Evolutionary conservation across 2,329 filamentous ascomycete genomes (phyloP).

Genomic region (Sporothrix mexicana): DNA sequence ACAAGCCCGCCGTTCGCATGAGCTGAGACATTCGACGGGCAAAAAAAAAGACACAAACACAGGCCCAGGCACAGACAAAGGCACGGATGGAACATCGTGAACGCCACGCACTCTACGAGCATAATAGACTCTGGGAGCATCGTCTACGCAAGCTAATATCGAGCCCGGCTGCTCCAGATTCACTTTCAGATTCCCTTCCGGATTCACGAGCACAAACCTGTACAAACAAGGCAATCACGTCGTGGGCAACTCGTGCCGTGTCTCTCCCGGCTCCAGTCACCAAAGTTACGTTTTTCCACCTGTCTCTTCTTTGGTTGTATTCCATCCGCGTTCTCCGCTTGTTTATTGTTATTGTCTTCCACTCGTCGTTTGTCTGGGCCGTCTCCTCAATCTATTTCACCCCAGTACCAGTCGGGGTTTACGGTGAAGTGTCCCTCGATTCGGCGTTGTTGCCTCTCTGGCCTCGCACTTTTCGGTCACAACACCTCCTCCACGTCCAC

Average conservation of each 20-base stretch:
- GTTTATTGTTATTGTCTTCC: too few relatives aligned
- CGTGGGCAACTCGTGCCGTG: neutral
- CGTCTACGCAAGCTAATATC: constrained; percentile 22
- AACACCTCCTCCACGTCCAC: constrained; percentile 1
- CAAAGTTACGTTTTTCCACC: neutral
- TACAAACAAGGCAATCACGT: neutral
- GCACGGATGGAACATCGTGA: neutral
- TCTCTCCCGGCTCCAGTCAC: too few relatives aligned
- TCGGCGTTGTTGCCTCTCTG: neutral
- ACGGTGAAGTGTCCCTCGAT: neutral
- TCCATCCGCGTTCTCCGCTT: constrained; percentile 9
- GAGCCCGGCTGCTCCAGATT: constrained; percentile 6
- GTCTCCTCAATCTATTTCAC: neutral
- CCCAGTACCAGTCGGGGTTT: neutral
- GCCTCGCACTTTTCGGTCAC: neutral
- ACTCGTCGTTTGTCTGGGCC: neutral
- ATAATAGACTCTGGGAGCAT: too few relatives aligned
- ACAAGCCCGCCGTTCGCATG: neutral
- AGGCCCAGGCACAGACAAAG: neutral
- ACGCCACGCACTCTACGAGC: neutral
- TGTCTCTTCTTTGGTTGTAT: neutral
- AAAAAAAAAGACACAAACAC: too few relatives aligned
- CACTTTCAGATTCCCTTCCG: neutral
- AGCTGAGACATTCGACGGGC: neutral
- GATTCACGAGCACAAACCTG: too few relatives aligned